Evolutionary conservation across 768 basidiomycete genomes (phyloP).

Genomic region (Rhodotorula babjevae): DNA sequence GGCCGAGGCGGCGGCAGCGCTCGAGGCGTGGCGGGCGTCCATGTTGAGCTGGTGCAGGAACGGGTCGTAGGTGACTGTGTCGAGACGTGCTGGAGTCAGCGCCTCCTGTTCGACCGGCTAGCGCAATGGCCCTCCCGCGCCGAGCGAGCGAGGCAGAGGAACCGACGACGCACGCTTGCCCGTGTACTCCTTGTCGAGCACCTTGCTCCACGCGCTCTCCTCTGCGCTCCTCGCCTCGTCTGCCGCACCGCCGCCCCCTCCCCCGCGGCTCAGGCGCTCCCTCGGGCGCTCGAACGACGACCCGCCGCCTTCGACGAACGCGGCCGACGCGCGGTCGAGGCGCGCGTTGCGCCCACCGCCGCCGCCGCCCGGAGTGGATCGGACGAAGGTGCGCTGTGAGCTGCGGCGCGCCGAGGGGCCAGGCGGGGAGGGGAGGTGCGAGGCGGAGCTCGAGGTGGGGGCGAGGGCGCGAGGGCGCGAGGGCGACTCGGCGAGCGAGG

Average conservation of each 20-base stretch:
- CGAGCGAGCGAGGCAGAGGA: neutral
- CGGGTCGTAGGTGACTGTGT: neutral
- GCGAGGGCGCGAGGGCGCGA: neutral
- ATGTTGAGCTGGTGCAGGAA: neutral
- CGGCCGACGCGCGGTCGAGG: neutral
- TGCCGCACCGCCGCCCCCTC: neutral
- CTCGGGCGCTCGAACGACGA: neutral
- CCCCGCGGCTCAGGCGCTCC: neutral
- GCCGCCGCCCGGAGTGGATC: neutral
- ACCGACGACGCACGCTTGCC: slow-evolving; percentile 2
- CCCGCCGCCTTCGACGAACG: neutral
- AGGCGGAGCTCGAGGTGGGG: neutral
- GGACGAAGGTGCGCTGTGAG: too few relatives aligned
- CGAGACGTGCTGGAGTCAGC: neutral
- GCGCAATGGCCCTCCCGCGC: neutral
- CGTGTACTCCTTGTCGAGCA: slow-evolving; percentile 14
- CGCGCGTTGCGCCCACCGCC: neutral
- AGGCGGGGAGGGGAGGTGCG: neutral
- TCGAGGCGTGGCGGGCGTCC: neutral
- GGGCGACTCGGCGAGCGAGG: neutral
- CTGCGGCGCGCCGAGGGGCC: neutral
- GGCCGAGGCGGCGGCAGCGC: neutral
- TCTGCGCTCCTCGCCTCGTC: slow-evolving; percentile 1
- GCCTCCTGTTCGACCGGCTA: too few relatives aligned
- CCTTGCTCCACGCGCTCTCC: slow-evolving; percentile 6